Percentiles rank a stretch among this genome's conserved stretches.
Evolutionary conservation across 164 flowering plant genomes (phyloP).

Genomic region (Cinnamomum chago): DNA sequence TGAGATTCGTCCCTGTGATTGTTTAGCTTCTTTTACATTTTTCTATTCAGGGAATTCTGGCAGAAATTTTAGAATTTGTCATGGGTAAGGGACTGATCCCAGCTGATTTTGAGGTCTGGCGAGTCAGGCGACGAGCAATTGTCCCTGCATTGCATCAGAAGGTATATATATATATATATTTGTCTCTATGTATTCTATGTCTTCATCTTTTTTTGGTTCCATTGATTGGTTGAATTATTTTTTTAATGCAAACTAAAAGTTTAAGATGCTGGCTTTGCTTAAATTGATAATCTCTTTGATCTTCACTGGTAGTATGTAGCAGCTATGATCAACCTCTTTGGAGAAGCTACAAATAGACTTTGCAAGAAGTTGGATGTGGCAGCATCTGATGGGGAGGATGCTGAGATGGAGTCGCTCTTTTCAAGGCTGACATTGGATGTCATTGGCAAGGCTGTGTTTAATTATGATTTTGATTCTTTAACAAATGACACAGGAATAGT

Average conservation of each 20-base stretch:
- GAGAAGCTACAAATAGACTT: constrained; percentile 81
- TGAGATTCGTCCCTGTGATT: neutral
- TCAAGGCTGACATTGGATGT: constrained; percentile 92
- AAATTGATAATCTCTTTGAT: neutral
- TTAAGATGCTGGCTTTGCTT: neutral
- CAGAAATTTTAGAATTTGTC: constrained; percentile 93
- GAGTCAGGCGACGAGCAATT: constrained; percentile 77
- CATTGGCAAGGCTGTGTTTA: constrained; percentile 97
- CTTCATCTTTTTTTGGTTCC: neutral
- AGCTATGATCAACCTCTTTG: constrained; percentile 85
- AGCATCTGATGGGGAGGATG: constrained; percentile 85
- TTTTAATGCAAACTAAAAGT: neutral
- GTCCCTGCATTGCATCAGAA: constrained; percentile 96
- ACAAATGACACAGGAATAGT: constrained; percentile 90
- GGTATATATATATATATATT: constrained; percentile 26
- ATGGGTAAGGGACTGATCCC: constrained; percentile 99
- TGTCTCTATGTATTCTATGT: neutral
- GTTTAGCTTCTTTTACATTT: constrained; percentile 6
- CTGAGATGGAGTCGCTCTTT: constrained; percentile 97
- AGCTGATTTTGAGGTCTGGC: constrained; percentile 99
- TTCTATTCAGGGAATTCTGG: constrained; percentile 76
- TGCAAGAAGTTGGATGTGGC: constrained; percentile 82
- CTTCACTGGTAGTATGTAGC: constrained; percentile 63
- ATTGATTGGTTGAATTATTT: neutral
- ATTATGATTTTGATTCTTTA: constrained; percentile 95